Evolutionary conservation across 2,329 filamentous ascomycete genomes (phyloP).

Genomic region (Colletotrichum sp.): DNA sequence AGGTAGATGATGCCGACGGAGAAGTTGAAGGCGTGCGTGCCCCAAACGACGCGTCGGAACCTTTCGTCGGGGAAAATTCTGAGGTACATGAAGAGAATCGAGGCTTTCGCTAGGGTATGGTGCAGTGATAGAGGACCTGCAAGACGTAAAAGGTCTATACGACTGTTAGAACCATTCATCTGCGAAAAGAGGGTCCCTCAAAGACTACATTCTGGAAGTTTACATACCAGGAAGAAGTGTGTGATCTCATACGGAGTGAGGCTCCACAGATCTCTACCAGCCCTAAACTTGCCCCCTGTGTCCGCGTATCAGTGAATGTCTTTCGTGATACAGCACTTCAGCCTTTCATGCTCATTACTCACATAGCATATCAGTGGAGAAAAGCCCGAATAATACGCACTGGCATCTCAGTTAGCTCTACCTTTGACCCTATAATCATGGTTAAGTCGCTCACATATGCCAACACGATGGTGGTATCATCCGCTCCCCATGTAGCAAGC

Average conservation of each 20-base stretch:
- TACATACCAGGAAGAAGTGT: background rate
- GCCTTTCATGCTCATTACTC: background rate
- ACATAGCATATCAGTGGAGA: background rate
- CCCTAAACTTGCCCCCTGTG: background rate
- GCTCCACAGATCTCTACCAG: background rate
- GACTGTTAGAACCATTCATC: rapidly evolving
- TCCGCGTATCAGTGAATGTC: background rate
- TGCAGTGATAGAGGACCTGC: background rate
- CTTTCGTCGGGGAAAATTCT: constrained; percentile 35
- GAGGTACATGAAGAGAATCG: constrained; percentile 39
- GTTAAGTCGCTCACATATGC: background rate
- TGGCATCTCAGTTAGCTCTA: rapidly evolving
- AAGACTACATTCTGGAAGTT: rapidly evolving
- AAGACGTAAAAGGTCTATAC: background rate
- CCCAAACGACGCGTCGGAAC: constrained; percentile 27
- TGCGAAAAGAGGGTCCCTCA: background rate
- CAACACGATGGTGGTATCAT: background rate
- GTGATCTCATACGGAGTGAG: background rate
- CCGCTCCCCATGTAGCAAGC: background rate
- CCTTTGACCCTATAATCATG: rapidly evolving
- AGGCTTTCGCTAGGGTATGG: constrained; percentile 42
- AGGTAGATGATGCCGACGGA: constrained; percentile 25
- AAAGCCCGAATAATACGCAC: rapidly evolving
- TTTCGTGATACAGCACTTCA: rapidly evolving
- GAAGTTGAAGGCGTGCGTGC: constrained; percentile 9